Evolutionary conservation across 805 yeast genomes (phyloP).

Genomic region (Nakazawaea holstii): DNA sequence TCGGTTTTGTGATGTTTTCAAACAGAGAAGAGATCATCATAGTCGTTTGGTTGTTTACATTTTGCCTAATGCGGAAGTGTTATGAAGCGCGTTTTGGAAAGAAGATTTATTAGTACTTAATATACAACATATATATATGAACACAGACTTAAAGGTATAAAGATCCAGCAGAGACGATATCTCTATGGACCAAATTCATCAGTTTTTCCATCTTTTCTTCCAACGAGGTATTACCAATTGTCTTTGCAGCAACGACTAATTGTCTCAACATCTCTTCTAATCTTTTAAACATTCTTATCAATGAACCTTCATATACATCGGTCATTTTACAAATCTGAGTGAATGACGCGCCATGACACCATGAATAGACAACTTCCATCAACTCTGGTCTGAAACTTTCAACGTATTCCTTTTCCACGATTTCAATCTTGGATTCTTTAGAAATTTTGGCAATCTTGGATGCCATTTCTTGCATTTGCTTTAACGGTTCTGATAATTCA

Average conservation of each 20-base stretch:
- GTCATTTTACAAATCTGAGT: conserved; percentile 98
- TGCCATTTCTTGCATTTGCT: conserved; percentile 88
- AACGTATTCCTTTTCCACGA: conserved; percentile 87
- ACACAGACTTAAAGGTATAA: conserved; percentile 49
- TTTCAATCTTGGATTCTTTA: conserved; percentile 83
- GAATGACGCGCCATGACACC: conserved; percentile 96
- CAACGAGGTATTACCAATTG: conserved; percentile 85
- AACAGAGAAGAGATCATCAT: too few relatives aligned
- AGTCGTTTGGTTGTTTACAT: neutral
- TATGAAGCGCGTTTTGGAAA: neutral
- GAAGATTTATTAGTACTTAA: too few relatives aligned
- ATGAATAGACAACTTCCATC: conserved; percentile 94
- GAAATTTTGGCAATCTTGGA: conserved; percentile 82
- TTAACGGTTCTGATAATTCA: conserved; percentile 87
- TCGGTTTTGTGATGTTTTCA: too few relatives aligned
- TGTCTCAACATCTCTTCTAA: conserved; percentile 91
- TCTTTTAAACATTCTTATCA: conserved; percentile 91
- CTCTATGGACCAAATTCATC: conserved; percentile 84
- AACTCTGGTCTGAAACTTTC: conserved; percentile 88
- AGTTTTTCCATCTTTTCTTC: conserved; percentile 88
- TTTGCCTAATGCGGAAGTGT: neutral
- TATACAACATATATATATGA: neutral
- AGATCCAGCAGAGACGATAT: conserved; percentile 94
- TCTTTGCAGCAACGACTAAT: conserved; percentile 84
- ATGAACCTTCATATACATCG: conserved; percentile 95